These are phyloP conservation scores for Colletotrichum graminicola DNA, from an alignment of 2,329 filamentous ascomycete genomes.

Conservation along the genomic window DNA sequence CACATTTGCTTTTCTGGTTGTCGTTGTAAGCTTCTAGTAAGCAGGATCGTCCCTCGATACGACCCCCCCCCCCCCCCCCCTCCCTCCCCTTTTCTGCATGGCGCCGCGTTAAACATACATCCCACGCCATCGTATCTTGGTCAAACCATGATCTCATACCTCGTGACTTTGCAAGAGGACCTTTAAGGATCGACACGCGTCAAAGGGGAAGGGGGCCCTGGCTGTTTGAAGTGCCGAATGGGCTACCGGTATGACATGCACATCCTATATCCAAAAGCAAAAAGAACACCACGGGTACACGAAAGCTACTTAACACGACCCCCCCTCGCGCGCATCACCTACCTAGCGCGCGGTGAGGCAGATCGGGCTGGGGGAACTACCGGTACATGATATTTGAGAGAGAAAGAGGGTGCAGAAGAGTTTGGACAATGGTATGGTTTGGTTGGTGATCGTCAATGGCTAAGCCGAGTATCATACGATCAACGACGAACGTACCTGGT, in stretches of 20 bases:
- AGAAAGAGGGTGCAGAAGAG: not conserved
- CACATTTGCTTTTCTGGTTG: slow-evolving; percentile 5
- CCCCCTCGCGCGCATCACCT: not conserved
- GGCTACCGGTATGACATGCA: slow-evolving; percentile 2
- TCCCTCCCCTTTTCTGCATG: not conserved
- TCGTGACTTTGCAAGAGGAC: not conserved
- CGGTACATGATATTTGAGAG: slow-evolving; percentile 10
- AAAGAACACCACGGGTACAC: not conserved
- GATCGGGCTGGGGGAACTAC: not conserved
- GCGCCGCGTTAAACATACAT: not conserved
- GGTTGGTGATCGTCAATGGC: slow-evolving; percentile 6
- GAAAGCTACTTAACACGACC: not conserved
- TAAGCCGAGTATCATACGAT: slow-evolving; percentile 10
- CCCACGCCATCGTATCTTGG: not conserved
- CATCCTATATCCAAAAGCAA: not conserved
- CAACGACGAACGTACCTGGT: slow-evolving; percentile 1
- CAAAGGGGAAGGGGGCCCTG: too few species aligned
- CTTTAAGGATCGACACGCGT: not conserved
- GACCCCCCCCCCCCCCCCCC: not conserved
- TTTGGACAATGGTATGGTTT: not conserved
- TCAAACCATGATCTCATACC: not conserved
- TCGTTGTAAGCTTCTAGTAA: slow-evolving; percentile 25
- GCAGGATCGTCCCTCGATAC: not conserved
- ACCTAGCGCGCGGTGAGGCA: not conserved
- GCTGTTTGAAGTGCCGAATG: slow-evolving; percentile 12